These are phyloP conservation scores for Murraya koenigii DNA, from an alignment of 345 rosid genomes.

Conservation along the genomic window DNA sequence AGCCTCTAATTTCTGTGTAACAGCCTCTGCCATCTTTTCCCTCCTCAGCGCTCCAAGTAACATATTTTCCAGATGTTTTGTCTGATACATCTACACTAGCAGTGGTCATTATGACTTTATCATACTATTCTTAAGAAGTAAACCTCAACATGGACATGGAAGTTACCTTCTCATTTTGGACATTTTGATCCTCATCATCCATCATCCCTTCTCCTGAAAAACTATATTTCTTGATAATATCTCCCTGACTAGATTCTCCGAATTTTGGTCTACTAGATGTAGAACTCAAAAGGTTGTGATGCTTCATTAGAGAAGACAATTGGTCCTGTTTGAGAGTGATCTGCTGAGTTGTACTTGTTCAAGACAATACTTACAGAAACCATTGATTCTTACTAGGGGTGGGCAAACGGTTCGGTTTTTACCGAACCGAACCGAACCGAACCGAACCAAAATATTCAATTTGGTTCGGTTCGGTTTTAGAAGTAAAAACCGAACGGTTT, in stretches of 20 bases:
- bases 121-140: conserved; percentile 11
- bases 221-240: conserved; percentile 26
- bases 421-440: no score
- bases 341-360: conserved; percentile 6
- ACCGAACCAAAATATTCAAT: no score
- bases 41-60: conserved; percentile 64
- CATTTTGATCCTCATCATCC: conserved; percentile 25
- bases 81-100: conserved; percentile 34
- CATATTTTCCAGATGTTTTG: conserved; percentile 35
- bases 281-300: conserved; percentile 42
- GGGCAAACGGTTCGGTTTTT: no score
- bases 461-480: no score
- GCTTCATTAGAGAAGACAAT: conserved; percentile 57
- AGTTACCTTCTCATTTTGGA: conserved; percentile 44
- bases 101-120: conserved; percentile 1
- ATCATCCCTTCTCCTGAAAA: conserved; percentile 29
- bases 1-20: conserved; percentile 48
- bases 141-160: conserved; percentile 13
- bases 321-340: conserved; percentile 54
- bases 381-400: no score
- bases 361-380: not conserved
- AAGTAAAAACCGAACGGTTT: no score
- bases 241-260: conserved; percentile 35
- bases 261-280: conserved; percentile 28
- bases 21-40: conserved; percentile 60